Conservation (phyloP, 352 stramenopile genomes). For the Elongisporangium anandrum region DNA sequence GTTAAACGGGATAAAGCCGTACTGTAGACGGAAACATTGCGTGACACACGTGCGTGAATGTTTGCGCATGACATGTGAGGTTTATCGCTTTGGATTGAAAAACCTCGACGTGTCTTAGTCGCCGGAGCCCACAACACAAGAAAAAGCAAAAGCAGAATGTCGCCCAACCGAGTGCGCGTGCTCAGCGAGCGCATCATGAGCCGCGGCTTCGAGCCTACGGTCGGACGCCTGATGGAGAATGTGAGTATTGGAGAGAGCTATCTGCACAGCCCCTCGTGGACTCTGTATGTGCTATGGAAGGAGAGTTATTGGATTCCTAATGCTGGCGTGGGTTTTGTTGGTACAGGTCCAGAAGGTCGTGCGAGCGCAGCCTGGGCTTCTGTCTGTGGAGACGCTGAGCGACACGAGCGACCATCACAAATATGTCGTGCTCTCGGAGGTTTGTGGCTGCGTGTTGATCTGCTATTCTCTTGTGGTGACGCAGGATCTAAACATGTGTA, state of each 20-base stretch:
- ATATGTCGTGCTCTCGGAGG: conserved; percentile 84
- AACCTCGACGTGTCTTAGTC: conserved; percentile 12
- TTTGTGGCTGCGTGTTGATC: conserved; percentile 11
- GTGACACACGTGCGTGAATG: conserved; percentile 1
- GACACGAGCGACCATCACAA: conserved; percentile 86
- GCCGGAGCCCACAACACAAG: conserved; percentile 9
- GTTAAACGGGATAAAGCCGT: not conserved
- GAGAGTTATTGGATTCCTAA: not conserved
- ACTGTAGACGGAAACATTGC: not conserved
- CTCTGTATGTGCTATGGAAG: not conserved
- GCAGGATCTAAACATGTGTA: conserved; percentile 1
- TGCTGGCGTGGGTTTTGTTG: not conserved
- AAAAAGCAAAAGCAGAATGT: conserved; percentile 9
- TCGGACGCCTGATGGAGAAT: conserved; percentile 77
- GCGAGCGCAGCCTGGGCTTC: conserved; percentile 60
- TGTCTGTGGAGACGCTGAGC: conserved; percentile 79
- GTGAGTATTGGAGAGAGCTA: conserved; percentile 19
- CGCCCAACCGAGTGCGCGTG: conserved; percentile 63
- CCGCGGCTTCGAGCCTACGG: conserved; percentile 78
- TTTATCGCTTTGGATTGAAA: conserved; percentile 1
- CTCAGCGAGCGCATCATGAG: conserved; percentile 83
- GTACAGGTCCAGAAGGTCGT: conserved; percentile 72
- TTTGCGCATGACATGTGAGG: conserved; percentile 2
- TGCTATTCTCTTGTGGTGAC: not conserved
- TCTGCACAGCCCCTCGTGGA: not conserved